Base-by-base conservation (phyloP, 805 yeast species). In the Saccharomycopsis capsularis region DNA sequence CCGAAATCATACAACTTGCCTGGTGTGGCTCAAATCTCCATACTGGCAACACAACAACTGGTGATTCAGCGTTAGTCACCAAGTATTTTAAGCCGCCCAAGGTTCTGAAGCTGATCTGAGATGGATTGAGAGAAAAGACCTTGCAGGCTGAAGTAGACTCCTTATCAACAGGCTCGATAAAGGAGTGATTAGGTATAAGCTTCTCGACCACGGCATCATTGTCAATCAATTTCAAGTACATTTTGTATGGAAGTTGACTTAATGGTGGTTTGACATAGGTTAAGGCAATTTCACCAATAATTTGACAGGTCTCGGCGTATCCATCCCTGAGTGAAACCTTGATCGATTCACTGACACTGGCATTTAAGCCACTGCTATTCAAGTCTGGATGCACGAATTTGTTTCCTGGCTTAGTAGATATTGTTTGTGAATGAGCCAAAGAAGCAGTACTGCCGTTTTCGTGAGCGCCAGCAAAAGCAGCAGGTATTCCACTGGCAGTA, bases 11-110 rank as follows among this genome's bases (percentile, higher is more conserved):
- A 50, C 91, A 83, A 56, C 95, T 82, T 1, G 96, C 81, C 67
- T 89, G 96, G 48, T 74, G 81, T 18, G 75, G 74, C 63, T 90
- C 96, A 61, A 83, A 84, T 60, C 89, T 84, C 98, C 98, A 93
- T 40, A 83, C 78, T 38, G 96, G 96, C 36, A 79, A 73, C 42
- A 91, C 73, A 25, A 76, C 63, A 23, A 91, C 64, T 11, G 98
- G 97, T 7, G 82, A 77, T 15, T 67, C 62, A 50, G 71, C 67
- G 47, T 70, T 67, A 38, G 73, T 73, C 44, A 77, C 60, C 61
- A 82, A 71, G 61, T 90, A 91, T 62, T 86, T 86, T 57, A 90
- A 67, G 0, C 90, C 95, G 24, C 95, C 95, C 34, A 85, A 69
- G 1, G 95, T 82, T 58, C 79, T 78, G 38, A 80, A 72, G 35